A percentile compares a stretch with the other conserved stretches of the same genome.
These are phyloP conservation scores for Thalassiosira mediterranea DNA, from an alignment of 352 stramenopile species.

Conservation along the genomic window DNA sequence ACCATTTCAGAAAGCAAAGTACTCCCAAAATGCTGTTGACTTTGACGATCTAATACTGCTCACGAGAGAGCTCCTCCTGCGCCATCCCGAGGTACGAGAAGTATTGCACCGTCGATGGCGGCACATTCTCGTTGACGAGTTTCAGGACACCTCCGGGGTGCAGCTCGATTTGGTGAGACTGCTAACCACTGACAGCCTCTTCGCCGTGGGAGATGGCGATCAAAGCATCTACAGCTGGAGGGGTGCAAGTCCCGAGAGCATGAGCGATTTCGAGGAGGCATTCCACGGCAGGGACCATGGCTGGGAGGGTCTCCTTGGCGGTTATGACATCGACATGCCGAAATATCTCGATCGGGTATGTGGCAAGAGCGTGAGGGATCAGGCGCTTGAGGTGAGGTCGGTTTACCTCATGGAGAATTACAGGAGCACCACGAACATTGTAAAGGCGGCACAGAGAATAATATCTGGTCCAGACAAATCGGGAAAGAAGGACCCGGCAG, in stretches of 20 bases:
- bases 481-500: constrained; percentile 4
- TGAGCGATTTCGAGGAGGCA: constrained; percentile 73
- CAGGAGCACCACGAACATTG: constrained; percentile 79
- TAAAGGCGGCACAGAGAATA: constrained; percentile 76
- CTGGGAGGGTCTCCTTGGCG: constrained; percentile 33
- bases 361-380: background rate
- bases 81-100: constrained; percentile 55
- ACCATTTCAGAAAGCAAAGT: constrained; percentile 72
- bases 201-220: constrained; percentile 85
- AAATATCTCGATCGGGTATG: constrained; percentile 33
- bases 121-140: constrained; percentile 85
- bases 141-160: constrained; percentile 83
- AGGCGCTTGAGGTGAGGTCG: constrained; percentile 48
- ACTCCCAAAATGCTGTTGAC: constrained; percentile 82
- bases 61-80: constrained; percentile 71
- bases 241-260: constrained; percentile 79
- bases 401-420: constrained; percentile 83
- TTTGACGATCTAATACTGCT: constrained; percentile 87
- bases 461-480: constrained; percentile 52
- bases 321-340: constrained; percentile 21
- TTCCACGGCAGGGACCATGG: constrained; percentile 58
- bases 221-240: constrained; percentile 86
- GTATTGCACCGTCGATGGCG: constrained; percentile 64
- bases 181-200: constrained; percentile 72
- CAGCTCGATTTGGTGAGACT: constrained; percentile 84